phyloP scores from a whole-genome alignment of 2,329 filamentous ascomycete genomes.

The Nemania diffusa region DNA sequence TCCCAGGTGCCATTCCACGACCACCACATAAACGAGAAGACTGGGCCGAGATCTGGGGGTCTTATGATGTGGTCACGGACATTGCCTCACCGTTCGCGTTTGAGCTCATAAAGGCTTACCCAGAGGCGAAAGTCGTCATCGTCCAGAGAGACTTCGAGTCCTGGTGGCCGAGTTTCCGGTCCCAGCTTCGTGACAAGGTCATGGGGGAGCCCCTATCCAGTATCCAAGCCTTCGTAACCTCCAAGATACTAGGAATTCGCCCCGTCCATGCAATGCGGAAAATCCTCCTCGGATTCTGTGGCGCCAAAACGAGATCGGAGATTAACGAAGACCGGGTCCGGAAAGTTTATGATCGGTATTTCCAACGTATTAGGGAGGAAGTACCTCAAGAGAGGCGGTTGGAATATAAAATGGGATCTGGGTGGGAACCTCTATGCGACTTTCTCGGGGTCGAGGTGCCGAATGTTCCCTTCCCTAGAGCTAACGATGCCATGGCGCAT shows the following conservation, averaged over 20 bases:
- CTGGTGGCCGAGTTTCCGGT: background rate
- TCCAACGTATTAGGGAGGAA: no score
- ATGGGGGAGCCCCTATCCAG: conserved; percentile 19
- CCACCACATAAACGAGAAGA: background rate
- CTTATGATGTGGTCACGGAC: conserved; percentile 38
- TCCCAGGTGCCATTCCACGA: background rate
- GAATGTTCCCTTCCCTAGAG: no score
- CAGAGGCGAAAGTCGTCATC: conserved; percentile 12
- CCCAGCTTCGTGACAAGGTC: background rate
- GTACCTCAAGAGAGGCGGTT: no score
- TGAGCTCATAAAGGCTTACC: conserved; percentile 37
- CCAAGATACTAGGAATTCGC: background rate
- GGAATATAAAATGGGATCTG: no score
- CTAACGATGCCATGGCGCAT: no score
- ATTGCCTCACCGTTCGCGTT: conserved; percentile 32
- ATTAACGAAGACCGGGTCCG: no score
- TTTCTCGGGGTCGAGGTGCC: no score
- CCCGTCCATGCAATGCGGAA: background rate
- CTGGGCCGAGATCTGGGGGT: conserved; percentile 6
- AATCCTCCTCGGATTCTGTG: background rate
- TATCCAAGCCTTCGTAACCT: background rate
- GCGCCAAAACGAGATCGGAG: no score
- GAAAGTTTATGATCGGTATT: no score
- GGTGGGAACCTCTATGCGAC: no score
- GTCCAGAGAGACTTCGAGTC: background rate